Evolutionary conservation across 1,284 basidiomycete species (phyloP).

Genomic region (Porogramme epimiltina): DNA sequence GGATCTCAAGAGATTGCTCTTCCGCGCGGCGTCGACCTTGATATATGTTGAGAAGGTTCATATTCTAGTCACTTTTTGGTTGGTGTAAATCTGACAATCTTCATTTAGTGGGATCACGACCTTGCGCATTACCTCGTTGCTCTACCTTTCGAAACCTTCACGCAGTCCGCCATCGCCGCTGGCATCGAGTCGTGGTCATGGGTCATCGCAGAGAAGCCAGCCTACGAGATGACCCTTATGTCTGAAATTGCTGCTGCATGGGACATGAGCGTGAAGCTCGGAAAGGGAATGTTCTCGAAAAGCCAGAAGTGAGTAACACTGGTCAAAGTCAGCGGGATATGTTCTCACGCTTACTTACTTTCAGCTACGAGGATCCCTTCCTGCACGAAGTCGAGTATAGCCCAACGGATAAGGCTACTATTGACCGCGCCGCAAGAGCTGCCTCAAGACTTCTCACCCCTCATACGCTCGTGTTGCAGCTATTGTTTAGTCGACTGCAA

Average conservation of each 20-base stretch:
- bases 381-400: constrained; percentile 86
- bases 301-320: constrained; percentile 67
- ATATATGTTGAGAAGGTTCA: constrained; percentile 73
- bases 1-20: constrained; percentile 84
- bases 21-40: constrained; percentile 84
- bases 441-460: constrained; percentile 82
- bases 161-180: constrained; percentile 82
- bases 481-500: constrained; percentile 93
- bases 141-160: constrained; percentile 89
- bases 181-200: constrained; percentile 97
- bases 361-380: constrained; percentile 89
- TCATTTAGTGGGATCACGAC: constrained; percentile 75
- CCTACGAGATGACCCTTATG: constrained; percentile 77
- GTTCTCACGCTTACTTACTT: neutral
- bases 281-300: constrained; percentile 83
- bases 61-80: neutral
- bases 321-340: neutral
- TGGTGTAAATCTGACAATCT: neutral
- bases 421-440: constrained; percentile 72
- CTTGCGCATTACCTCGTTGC: constrained; percentile 88
- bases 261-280: constrained; percentile 77
- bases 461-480: constrained; percentile 84
- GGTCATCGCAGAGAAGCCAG: constrained; percentile 88
- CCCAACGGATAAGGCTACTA: constrained; percentile 85
- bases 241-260: constrained; percentile 88